Evolutionary conservation across 169 alveolate species (phyloP).

Genomic region (Miamiensis avidus): DNA sequence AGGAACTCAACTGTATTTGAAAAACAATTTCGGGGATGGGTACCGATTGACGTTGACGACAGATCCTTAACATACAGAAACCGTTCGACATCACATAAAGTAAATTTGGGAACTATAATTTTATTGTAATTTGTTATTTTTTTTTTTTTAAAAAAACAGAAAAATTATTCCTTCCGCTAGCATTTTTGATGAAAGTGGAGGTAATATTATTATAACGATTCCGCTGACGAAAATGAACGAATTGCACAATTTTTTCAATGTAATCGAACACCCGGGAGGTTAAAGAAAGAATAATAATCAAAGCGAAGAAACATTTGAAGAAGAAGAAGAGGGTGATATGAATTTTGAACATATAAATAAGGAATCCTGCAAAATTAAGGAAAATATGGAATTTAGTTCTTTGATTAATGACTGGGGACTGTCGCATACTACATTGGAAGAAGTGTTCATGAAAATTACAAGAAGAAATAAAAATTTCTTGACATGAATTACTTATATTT

Average conservation of each 20-base stretch:
- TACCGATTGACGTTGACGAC: conserved; percentile 51
- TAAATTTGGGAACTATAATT: no score
- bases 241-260: conserved; percentile 6
- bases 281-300: neutral
- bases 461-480: conserved; percentile 21
- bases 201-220: conserved; percentile 7
- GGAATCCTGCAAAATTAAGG: no score
- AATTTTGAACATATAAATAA: no score
- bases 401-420: conserved; percentile 81
- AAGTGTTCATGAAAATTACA: conserved; percentile 83
- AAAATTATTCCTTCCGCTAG: conserved; percentile 8
- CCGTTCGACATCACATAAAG: conserved; percentile 1
- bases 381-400: conserved; percentile 47
- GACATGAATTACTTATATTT: no score
- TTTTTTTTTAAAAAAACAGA: no score
- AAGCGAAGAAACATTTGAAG: no score
- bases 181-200: conserved; percentile 14
- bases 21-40: conserved; percentile 74
- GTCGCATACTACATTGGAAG: conserved; percentile 86
- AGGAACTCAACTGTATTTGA: conserved; percentile 71
- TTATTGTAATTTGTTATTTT: no score
- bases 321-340: no score
- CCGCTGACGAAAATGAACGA: conserved; percentile 15
- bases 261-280: neutral
- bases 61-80: conserved; percentile 10